Evolutionary conservation across 1,139 yeast species (phyloP).

Genomic region (Debaryomyces psychrophilus): DNA sequence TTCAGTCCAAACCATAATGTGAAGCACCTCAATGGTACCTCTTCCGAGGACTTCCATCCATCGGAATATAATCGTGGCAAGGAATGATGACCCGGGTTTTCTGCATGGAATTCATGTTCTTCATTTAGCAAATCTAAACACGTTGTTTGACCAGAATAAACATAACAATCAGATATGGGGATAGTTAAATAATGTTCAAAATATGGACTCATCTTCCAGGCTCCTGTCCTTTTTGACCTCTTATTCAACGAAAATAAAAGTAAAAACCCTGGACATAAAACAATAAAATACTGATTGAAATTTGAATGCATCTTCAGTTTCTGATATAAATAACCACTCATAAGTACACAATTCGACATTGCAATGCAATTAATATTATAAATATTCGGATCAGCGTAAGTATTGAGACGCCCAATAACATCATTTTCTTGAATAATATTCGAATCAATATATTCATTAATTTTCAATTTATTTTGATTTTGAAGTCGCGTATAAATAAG

Average conservation of each 20-base stretch:
- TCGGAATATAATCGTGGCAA: slow-evolving; percentile 76
- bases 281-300: slow-evolving; percentile 62
- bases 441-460: slow-evolving; percentile 63
- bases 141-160: slow-evolving; percentile 72
- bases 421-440: slow-evolving; percentile 52
- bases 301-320: slow-evolving; percentile 71
- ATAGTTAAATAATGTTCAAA: slow-evolving; percentile 58
- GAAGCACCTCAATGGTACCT: slow-evolving; percentile 71
- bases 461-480: slow-evolving; percentile 51
- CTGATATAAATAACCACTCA: slow-evolving; percentile 66
- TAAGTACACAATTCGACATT: slow-evolving; percentile 59
- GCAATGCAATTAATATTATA: slow-evolving; percentile 62
- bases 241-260: slow-evolving; percentile 52
- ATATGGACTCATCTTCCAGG: slow-evolving; percentile 45
- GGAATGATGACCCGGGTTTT: slow-evolving; percentile 57
- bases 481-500: slow-evolving; percentile 41
- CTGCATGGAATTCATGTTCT: slow-evolving; percentile 46
- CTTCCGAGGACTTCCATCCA: slow-evolving; percentile 85
- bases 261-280: slow-evolving; percentile 71
- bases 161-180: slow-evolving; percentile 67
- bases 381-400: slow-evolving; percentile 54
- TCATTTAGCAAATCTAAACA: slow-evolving; percentile 57
- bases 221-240: slow-evolving; percentile 50
- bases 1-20: slow-evolving; percentile 83
- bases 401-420: slow-evolving; percentile 57